phyloP scores from a whole-genome alignment of 352 stramenopile species.

The Pythium myriotylum region DNA sequence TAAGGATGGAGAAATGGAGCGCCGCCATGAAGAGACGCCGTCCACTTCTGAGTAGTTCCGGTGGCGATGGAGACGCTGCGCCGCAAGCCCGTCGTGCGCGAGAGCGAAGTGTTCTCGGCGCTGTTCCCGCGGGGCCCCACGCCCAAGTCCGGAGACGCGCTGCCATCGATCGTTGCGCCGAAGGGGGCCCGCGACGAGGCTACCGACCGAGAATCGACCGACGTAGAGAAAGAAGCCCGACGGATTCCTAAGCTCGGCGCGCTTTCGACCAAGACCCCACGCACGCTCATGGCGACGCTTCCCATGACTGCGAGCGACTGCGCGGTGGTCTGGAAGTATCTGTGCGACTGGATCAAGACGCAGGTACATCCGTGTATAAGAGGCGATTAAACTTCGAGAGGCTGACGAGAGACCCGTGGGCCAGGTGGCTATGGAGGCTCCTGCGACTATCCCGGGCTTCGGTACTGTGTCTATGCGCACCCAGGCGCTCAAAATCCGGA shows the following conservation, averaged over 20 bases:
- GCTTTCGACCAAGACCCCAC: slow-evolving; percentile 48
- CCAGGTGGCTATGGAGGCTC: slow-evolving; percentile 74
- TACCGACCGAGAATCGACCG: too few relatives aligned
- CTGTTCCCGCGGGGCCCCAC: slow-evolving; percentile 29
- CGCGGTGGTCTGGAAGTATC: slow-evolving; percentile 62
- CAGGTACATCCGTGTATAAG: slow-evolving; percentile 38
- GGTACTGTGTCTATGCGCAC: slow-evolving; percentile 54
- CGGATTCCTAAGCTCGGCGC: slow-evolving; percentile 23
- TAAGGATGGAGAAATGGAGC: background rate
- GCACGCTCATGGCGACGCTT: slow-evolving; percentile 46
- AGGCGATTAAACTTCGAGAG: too few relatives aligned
- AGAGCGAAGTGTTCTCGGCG: slow-evolving; percentile 49
- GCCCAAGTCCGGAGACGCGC: slow-evolving; percentile 17
- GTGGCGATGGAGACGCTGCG: slow-evolving; percentile 26
- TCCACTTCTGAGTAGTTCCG: background rate
- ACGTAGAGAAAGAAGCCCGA: background rate
- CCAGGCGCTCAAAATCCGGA: slow-evolving; percentile 58
- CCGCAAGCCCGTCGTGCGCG: slow-evolving; percentile 37
- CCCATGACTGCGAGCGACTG: slow-evolving; percentile 58
- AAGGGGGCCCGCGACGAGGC: background rate
- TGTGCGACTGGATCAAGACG: slow-evolving; percentile 71
- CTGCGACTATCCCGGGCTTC: slow-evolving; percentile 70
- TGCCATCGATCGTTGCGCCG: slow-evolving; percentile 7
- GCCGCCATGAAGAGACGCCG: background rate
- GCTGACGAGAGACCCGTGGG: too few relatives aligned